phyloP scores from a whole-genome alignment of 768 basidiomycete species.

The Rossbeevera mucosa region DNA sequence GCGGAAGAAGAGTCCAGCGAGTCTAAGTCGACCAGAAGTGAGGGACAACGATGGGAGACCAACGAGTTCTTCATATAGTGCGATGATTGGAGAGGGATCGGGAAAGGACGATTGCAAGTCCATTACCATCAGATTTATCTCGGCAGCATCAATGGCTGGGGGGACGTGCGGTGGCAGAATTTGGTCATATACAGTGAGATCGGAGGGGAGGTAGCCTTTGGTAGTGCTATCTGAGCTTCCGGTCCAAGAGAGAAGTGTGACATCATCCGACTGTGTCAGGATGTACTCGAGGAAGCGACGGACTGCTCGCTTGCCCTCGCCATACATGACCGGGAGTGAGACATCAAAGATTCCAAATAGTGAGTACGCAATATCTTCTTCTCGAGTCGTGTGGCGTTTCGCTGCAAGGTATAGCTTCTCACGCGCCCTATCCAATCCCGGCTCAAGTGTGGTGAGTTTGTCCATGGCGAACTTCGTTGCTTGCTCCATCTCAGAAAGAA shows the following conservation, averaged over 20 bases:
- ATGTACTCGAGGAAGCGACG: background rate
- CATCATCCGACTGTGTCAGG: background rate
- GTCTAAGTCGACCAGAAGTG: background rate
- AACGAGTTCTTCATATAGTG: background rate
- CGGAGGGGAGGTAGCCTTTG: background rate
- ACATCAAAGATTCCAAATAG: background rate
- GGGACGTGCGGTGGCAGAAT: background rate
- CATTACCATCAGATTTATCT: background rate
- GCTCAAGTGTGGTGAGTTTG: background rate
- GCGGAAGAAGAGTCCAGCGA: background rate
- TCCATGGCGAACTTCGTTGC: background rate
- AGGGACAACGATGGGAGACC: background rate
- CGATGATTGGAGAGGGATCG: background rate
- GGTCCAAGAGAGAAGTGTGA: background rate
- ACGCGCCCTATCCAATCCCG: background rate
- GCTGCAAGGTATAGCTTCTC: background rate
- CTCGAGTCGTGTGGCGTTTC: background rate
- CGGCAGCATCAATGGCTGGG: background rate
- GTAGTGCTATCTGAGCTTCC: background rate
- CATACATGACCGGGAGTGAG: background rate
- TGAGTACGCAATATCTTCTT: background rate
- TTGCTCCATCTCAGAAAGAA: background rate
- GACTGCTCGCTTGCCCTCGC: background rate
- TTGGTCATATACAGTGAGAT: background rate
- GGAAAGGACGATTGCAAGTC: background rate